These are phyloP conservation scores for Penicillium sp. DNA, from an alignment of 2,329 filamentous ascomycete genomes.

Conservation along the genomic window DNA sequence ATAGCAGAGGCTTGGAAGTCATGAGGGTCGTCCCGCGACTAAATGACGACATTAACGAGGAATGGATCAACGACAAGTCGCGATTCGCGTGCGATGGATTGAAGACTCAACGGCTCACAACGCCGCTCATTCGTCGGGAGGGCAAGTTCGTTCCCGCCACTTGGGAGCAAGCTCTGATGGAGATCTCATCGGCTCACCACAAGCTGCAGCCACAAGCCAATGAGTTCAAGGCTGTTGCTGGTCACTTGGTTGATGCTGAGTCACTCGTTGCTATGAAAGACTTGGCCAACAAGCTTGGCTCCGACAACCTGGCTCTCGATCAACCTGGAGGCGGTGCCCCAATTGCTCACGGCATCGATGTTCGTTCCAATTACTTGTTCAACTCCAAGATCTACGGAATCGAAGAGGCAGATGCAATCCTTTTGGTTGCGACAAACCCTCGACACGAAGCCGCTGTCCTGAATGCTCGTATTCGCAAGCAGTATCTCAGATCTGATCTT, in stretches of 20 bases:
- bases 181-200: slow-evolving; percentile 78
- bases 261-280: slow-evolving; percentile 96
- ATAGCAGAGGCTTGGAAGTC: slow-evolving; percentile 89
- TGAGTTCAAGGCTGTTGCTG: slow-evolving; percentile 93
- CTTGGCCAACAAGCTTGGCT: slow-evolving; percentile 91
- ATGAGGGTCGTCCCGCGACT: slow-evolving; percentile 91
- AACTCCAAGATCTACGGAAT: slow-evolving; percentile 94
- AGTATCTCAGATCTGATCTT: slow-evolving; percentile 93
- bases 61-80: slow-evolving; percentile 99
- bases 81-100: slow-evolving; percentile 95
- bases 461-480: slow-evolving; percentile 95
- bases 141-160: slow-evolving; percentile 88
- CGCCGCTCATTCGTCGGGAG: slow-evolving; percentile 81
- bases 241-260: slow-evolving; percentile 87
- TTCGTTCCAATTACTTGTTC: slow-evolving; percentile 93
- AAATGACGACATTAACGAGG: slow-evolving; percentile 98
- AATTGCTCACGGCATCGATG: slow-evolving; percentile 86
- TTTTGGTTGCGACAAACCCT: slow-evolving; percentile 92
- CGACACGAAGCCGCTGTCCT: slow-evolving; percentile 92
- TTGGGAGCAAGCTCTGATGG: slow-evolving; percentile 92
- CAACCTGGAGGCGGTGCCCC: slow-evolving; percentile 80
- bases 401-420: slow-evolving; percentile 87
- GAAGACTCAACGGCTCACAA: slow-evolving; percentile 92
- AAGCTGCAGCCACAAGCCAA: slow-evolving; percentile 79
- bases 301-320: slow-evolving; percentile 92